Conservation (phyloP, 1,139 yeast species). For the Yamadazyma diddensiae region DNA sequence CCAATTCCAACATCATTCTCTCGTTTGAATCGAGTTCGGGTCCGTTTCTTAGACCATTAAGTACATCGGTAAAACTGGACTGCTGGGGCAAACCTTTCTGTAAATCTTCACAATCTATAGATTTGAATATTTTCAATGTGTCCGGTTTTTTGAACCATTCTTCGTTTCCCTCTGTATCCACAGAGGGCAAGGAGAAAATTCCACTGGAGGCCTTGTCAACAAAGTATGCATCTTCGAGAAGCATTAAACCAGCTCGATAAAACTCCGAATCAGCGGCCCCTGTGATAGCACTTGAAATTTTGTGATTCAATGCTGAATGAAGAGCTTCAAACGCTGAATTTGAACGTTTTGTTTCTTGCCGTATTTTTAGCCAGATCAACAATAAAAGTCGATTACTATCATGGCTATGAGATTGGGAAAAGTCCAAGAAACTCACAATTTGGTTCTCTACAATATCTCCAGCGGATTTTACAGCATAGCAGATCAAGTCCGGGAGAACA, state of each 20-base stretch:
- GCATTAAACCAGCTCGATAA: conserved; percentile 47
- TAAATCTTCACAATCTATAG: conserved; percentile 60
- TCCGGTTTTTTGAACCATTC: conserved; percentile 15
- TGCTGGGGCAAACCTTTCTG: conserved; percentile 60
- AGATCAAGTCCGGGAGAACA: background rate
- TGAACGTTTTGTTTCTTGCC: conserved; percentile 41
- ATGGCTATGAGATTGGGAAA: too few relatives aligned
- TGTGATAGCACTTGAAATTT: background rate
- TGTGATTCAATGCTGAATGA: background rate
- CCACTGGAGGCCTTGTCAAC: too few relatives aligned
- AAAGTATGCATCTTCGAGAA: conserved; percentile 50
- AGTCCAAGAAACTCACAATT: too few relatives aligned
- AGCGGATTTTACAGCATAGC: background rate
- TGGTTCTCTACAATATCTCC: too few relatives aligned
- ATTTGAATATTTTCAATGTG: conserved; percentile 41
- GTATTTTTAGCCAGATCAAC: too few relatives aligned
- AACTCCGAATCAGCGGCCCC: conserved; percentile 33
- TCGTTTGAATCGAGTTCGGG: conserved; percentile 29
- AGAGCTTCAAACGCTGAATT: conserved; percentile 23
- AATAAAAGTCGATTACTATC: too few relatives aligned
- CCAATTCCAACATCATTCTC: conserved; percentile 53
- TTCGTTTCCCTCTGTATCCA: background rate
- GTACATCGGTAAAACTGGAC: conserved; percentile 51
- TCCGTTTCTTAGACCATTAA: conserved; percentile 36
- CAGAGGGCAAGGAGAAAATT: too few relatives aligned